A percentile compares a stretch with the other conserved stretches of the same genome.
Evolutionary conservation across 73 alveolate species (phyloP).

Genomic region (Paramecium bursaria): DNA sequence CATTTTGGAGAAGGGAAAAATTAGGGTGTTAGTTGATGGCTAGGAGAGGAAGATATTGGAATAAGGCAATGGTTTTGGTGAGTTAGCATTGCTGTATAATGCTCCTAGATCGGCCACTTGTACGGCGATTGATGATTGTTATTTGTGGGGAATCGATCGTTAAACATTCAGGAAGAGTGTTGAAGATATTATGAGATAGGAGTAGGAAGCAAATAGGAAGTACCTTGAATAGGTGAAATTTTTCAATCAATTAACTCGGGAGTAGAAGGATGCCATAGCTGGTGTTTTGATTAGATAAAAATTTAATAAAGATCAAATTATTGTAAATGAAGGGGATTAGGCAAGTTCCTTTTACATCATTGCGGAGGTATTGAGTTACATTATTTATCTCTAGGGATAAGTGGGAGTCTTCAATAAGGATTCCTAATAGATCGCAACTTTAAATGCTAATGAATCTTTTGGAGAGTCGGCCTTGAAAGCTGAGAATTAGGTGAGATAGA

Average conservation of each 20-base stretch:
- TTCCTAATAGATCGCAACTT: constrained; percentile 22
- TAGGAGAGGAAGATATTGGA: constrained; percentile 54
- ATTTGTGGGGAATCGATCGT: constrained; percentile 73
- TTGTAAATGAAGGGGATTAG: constrained; percentile 58
- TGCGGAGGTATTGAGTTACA: no score
- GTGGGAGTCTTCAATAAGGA: constrained; percentile 51
- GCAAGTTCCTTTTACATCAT: constrained; percentile 57
- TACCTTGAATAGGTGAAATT: constrained; percentile 68
- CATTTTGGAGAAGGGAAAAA: constrained; percentile 71
- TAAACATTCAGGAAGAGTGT: constrained; percentile 69
- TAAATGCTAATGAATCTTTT: constrained; percentile 52
- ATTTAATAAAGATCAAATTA: constrained; percentile 21
- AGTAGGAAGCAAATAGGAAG: constrained; percentile 65
- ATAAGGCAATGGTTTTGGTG: constrained; percentile 73
- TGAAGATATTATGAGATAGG: constrained; percentile 64
- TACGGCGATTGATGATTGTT: constrained; percentile 65
- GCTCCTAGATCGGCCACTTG: constrained; percentile 76
- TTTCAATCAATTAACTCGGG: constrained; percentile 56
- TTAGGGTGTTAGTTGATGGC: constrained; percentile 62
- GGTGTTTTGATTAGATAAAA: constrained; percentile 25
- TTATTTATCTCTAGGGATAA: no score
- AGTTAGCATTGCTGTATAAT: constrained; percentile 72
- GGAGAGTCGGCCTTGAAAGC: constrained; percentile 44
- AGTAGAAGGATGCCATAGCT: constrained; percentile 51
- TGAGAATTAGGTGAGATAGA: constrained; percentile 60